Base-by-base conservation (phyloP, 305 asterid species). In the Fraxinus paxiana region DNA sequence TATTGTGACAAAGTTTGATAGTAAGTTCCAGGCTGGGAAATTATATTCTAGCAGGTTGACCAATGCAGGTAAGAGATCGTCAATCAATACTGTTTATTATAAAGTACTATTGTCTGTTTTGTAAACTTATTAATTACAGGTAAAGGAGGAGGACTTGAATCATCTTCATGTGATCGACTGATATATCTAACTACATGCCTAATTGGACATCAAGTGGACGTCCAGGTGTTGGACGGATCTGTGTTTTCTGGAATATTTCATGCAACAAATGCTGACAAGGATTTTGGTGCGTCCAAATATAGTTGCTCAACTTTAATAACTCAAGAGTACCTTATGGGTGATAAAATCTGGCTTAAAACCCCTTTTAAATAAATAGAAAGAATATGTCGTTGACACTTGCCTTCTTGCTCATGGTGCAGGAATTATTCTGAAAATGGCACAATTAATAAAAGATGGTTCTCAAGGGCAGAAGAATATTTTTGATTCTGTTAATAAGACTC, bases 181-280 rank as follows among this genome's bases (percentile, higher is more conserved):
- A 84, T 90, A 78, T 94, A 91, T 87, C 20, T 92, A 76, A 87
- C 91, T 80, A 79, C 97, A 72, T 91, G 95, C 84, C 96, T 96
- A 85, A 87, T 96, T 82, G 98, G 98, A 82, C 96, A 92, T 61
- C 92, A 88, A 77, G 98, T 96, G 79, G 98, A 96, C 87, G 97
- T 92, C 87, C 98, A 94, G 85, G 88, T 92, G 89, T 72, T 43
- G 81, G 96, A 96, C 84, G 99, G 98, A 79, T 90, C 99, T 78
- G 84, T 92, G 20, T 91, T 84, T 82, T 88, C 95, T 82, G 98
- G 99, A 84, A 88, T 96, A 88, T 89, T 92, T 88, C 97, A 96
- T 77, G 90, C 97, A 4, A 91, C 92, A 72, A 86, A 92, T 87
- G 88, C 94, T 2, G 98, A 87, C 35, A 80, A 93, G 86, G 96